These are phyloP conservation scores for Thelonectria olida DNA, from an alignment of 2,329 filamentous ascomycete genomes.

Conservation along the genomic window DNA sequence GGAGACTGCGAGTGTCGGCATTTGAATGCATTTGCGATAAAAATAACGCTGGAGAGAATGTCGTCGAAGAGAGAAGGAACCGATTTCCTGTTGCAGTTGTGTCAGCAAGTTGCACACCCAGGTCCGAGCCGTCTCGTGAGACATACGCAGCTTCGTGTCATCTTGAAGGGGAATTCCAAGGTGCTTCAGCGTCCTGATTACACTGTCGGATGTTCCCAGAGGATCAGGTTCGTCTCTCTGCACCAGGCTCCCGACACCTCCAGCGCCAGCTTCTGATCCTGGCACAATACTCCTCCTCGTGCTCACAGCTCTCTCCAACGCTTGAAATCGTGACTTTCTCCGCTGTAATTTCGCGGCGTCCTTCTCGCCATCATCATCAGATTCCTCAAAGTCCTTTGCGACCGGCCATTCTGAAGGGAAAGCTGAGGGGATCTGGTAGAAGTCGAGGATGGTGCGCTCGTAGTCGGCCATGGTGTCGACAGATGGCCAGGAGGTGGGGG, in stretches of 20 bases:
- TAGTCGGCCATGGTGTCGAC: slow-evolving; percentile 69
- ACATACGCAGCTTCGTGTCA: slow-evolving; percentile 78
- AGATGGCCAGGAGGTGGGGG: slow-evolving; percentile 25
- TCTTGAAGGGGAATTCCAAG: slow-evolving; percentile 85
- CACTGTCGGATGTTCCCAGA: slow-evolving; percentile 86
- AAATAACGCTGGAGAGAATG: slow-evolving; percentile 92
- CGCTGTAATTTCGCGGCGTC: slow-evolving; percentile 58
- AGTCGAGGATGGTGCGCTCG: slow-evolving; percentile 81
- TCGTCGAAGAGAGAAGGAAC: slow-evolving; percentile 94
- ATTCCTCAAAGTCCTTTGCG: slow-evolving; percentile 77
- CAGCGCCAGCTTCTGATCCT: slow-evolving; percentile 71
- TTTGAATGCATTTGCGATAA: slow-evolving; percentile 90
- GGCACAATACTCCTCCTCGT: slow-evolving; percentile 72
- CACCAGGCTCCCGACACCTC: slow-evolving; percentile 79
- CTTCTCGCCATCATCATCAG: slow-evolving; percentile 67
- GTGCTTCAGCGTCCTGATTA: slow-evolving; percentile 80
- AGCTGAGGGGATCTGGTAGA: slow-evolving; percentile 84
- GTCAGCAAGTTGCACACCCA: slow-evolving; percentile 25
- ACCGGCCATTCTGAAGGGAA: slow-evolving; percentile 88
- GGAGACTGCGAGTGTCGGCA: slow-evolving; percentile 82
- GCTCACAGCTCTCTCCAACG: slow-evolving; percentile 79
- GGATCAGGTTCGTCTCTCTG: slow-evolving; percentile 94
- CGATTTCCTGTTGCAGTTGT: slow-evolving; percentile 72
- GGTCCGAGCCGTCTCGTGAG: slow-evolving; percentile 12
- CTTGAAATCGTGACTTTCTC: slow-evolving; percentile 84